Base-by-base conservation (phyloP, 371 early-diverging fungal species). In the Mucor plumbeus region DNA sequence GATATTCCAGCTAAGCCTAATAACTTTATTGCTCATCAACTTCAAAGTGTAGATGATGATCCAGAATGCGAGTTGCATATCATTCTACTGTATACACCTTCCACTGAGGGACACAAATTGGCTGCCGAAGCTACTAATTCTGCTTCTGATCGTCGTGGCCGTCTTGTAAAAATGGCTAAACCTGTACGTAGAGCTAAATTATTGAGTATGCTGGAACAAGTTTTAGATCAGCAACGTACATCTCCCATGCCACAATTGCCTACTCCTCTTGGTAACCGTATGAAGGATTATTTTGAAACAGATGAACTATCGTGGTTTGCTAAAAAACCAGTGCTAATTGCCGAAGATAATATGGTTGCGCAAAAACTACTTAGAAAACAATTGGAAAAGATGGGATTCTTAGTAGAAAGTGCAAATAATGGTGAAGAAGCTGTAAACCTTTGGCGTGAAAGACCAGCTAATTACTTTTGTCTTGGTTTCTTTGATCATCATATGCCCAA, bases 401-500 rank as follows among this genome's bases (percentile, higher is more conserved):
- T 69, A 3, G 83, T 83, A 1, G 81, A 83, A 54, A 77, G 79
- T 57, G 81, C 83, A 4, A 81, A 79, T 38, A 79, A 83, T 61
- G 83, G 83, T 15, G 79, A 79, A 63, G 83, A 83, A 54, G 83
- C 83, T 1, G 73, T 80, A 6, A 48, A 76, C 8, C 63, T 83
- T 9, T 83, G 74, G 72, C 63, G 65, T 48, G 64, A 77, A 54
- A 64, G 77, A 34, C 72, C 79, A 10, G 40, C 64, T 1, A 65
- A 75, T 21, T 71, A 83, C 59, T 83, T 76, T 63, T 79, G 65
- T 9, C 64, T 83, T 50, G 81, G 78, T 9, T 81, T 83, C 63
- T 80, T 83, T 74, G 83, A 83, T 40, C 83, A 83, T 54, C 83
- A 83, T 61, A 83, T 83, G 83, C 83, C 83, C 8, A 78, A 81